Percentiles rank a stretch among this genome's conserved stretches.
These are phyloP conservation scores for Thoreauomyces humboldtii DNA, from an alignment of 192 early-diverging fungal species.

Conservation along the genomic window DNA sequence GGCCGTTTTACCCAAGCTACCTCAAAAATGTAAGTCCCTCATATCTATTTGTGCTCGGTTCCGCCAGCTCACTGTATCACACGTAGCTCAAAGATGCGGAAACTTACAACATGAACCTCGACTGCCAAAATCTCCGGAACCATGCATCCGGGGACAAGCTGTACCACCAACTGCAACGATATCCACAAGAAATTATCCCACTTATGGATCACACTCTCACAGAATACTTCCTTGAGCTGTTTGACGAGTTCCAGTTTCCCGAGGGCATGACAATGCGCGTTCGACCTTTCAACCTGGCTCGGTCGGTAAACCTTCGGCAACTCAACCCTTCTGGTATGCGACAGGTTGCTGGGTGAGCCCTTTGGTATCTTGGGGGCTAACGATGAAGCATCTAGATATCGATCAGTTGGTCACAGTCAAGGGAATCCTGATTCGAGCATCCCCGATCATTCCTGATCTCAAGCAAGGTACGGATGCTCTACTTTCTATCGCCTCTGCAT, in stretches of 20 bases:
- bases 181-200: slow-evolving; percentile 94
- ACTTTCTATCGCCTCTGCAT: no score
- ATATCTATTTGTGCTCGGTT: no score
- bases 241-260: slow-evolving; percentile 60
- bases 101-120: slow-evolving; percentile 79
- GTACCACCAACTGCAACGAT: slow-evolving; percentile 84
- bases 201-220: slow-evolving; percentile 87
- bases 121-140: slow-evolving; percentile 76
- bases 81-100: slow-evolving; percentile 66
- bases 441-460: slow-evolving; percentile 93
- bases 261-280: slow-evolving; percentile 64
- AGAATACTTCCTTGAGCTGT: slow-evolving; percentile 66
- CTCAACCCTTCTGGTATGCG: slow-evolving; percentile 84
- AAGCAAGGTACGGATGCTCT: slow-evolving; percentile 76
- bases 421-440: slow-evolving; percentile 88
- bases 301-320: slow-evolving; percentile 85
- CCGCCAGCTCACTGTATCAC: neutral
- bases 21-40: neutral
- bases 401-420: slow-evolving; percentile 95
- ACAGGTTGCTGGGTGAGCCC: no score
- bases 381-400: no score
- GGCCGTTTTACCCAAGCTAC: slow-evolving; percentile 69
- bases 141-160: slow-evolving; percentile 68
- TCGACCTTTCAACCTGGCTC: slow-evolving; percentile 83
- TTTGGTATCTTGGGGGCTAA: no score